These are phyloP conservation scores for Teunomyces lycoperdinae DNA, from an alignment of 805 yeast genomes.

Conservation along the genomic window DNA sequence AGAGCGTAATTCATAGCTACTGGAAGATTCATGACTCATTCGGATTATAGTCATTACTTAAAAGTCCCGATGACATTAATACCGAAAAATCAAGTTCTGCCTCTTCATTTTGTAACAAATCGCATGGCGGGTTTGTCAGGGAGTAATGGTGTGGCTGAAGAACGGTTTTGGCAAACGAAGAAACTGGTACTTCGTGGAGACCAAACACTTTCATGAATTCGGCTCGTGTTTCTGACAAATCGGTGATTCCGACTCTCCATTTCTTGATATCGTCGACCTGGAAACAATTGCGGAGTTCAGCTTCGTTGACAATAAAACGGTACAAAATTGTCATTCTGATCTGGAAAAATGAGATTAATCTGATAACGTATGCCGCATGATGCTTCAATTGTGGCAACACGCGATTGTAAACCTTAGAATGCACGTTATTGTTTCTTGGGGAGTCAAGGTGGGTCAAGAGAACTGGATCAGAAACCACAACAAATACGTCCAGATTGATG, in stretches of 20 bases:
- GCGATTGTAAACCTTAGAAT: slow-evolving; percentile 15
- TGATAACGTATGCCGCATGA: slow-evolving; percentile 27
- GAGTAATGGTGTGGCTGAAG: slow-evolving; percentile 11
- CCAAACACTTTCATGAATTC: slow-evolving; percentile 20
- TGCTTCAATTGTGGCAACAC: slow-evolving; percentile 14
- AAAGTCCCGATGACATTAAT: neutral
- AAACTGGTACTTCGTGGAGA: slow-evolving; percentile 24
- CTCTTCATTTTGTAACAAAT: neutral
- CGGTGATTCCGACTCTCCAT: slow-evolving; percentile 27
- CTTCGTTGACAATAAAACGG: slow-evolving; percentile 24
- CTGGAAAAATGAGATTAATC: slow-evolving; percentile 30
- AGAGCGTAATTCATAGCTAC: neutral
- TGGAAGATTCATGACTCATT: neutral
- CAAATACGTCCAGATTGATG: slow-evolving; percentile 36
- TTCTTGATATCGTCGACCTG: slow-evolving; percentile 18
- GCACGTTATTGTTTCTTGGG: slow-evolving; percentile 4
- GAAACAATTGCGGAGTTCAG: slow-evolving; percentile 10
- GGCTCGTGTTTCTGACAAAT: slow-evolving; percentile 20
- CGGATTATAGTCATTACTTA: neutral
- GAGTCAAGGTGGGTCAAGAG: neutral
- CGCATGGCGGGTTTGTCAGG: neutral
- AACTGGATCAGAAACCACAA: slow-evolving; percentile 19
- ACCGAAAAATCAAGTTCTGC: neutral
- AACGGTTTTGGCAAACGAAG: slow-evolving; percentile 7
- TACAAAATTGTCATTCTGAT: slow-evolving; percentile 28